A percentile compares a stretch with the other conserved stretches of the same genome.
These are phyloP conservation scores for Prillingera fragicola DNA, from an alignment of 1,284 basidiomycete species.

Conservation along the genomic window DNA sequence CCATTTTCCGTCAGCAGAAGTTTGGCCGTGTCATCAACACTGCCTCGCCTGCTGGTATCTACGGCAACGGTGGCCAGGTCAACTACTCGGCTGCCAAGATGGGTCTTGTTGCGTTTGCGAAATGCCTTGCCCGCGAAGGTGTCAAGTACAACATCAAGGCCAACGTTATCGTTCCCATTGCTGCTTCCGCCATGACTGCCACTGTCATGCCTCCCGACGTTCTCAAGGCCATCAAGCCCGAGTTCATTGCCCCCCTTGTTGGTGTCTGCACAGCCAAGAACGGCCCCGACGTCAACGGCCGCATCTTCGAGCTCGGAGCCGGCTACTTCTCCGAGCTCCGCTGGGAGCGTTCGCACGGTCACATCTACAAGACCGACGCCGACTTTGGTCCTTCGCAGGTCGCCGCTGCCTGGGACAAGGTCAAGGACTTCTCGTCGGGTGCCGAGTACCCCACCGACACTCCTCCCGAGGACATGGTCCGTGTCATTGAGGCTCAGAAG, in stretches of 20 bases:
- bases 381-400: constrained; percentile 93
- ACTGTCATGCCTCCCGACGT: constrained; percentile 97
- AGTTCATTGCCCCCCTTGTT: constrained; percentile 90
- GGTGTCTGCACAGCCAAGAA: constrained; percentile 53
- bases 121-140: constrained; percentile 85
- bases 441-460: constrained; percentile 66
- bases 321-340: constrained; percentile 89
- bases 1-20: constrained; percentile 89
- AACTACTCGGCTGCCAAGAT: constrained; percentile 64
- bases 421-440: constrained; percentile 67
- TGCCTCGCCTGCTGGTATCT: constrained; percentile 56
- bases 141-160: constrained; percentile 88
- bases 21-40: constrained; percentile 90
- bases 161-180: constrained; percentile 85
- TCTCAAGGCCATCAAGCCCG: constrained; percentile 86
- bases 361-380: constrained; percentile 83
- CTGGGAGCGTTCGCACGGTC: constrained; percentile 83
- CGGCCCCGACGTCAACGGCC: constrained; percentile 73
- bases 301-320: constrained; percentile 89
- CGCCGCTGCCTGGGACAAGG: constrained; percentile 71
- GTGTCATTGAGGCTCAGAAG: constrained; percentile 8
- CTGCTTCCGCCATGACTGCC: constrained; percentile 88
- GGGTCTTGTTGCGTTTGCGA: constrained; percentile 84
- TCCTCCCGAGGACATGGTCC: constrained; percentile 61
- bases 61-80: constrained; percentile 93